phyloP scores from a whole-genome alignment of 1,284 basidiomycete genomes.

The Ceratobasidium sp. region DNA sequence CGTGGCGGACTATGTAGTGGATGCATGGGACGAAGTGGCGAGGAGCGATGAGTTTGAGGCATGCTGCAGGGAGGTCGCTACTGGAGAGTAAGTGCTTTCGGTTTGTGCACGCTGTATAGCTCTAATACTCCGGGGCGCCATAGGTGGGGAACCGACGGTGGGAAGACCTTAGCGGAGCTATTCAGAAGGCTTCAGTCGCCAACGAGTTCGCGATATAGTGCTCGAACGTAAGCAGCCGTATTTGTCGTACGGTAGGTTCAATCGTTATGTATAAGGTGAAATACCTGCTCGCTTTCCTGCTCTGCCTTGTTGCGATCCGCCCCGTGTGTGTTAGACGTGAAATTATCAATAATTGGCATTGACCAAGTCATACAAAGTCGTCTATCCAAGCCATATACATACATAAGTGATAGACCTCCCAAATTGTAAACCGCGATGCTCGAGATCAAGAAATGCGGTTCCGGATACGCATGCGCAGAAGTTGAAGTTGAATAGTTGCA shows the following conservation, averaged over 20 bases:
- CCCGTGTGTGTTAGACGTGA: not conserved
- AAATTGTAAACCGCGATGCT: not conserved
- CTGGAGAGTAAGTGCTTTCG: conserved; percentile 72
- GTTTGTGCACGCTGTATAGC: not conserved
- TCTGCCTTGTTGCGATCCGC: not conserved
- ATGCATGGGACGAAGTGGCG: conserved; percentile 78
- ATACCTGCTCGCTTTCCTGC: too few relatives aligned
- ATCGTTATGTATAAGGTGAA: too few relatives aligned
- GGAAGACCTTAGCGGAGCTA: conserved; percentile 73
- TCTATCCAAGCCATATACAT: conserved; percentile 40
- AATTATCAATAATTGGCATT: conserved; percentile 44
- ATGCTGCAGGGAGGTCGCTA: conserved; percentile 76
- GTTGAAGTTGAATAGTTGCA: conserved; percentile 13
- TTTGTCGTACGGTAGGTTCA: too few relatives aligned
- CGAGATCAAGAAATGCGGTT: not conserved
- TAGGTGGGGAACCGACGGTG: conserved; percentile 78
- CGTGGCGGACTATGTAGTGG: conserved; percentile 77
- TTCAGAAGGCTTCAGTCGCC: conserved; percentile 73
- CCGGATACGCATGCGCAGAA: not conserved
- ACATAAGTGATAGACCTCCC: conserved; percentile 14
- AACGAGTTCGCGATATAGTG: conserved; percentile 38
- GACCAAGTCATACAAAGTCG: conserved; percentile 27
- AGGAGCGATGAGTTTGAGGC: conserved; percentile 73
- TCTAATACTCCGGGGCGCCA: not conserved
- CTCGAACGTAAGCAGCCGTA: not conserved